phyloP scores from a whole-genome alignment of 768 basidiomycete species.

The Daedaleopsis nitida region DNA sequence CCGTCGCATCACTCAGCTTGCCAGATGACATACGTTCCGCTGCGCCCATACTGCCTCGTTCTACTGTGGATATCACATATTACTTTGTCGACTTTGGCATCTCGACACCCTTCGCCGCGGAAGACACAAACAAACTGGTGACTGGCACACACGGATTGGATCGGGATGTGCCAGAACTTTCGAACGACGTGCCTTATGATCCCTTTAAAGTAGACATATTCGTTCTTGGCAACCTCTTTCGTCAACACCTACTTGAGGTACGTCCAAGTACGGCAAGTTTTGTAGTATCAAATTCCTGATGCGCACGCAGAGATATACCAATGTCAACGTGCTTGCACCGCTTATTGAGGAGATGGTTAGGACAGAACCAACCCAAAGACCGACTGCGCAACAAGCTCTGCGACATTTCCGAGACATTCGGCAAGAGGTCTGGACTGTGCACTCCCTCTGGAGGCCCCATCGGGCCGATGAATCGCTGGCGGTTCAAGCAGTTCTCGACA shows the following conservation, averaged over 20 bases:
- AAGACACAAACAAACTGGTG: constrained; percentile 1
- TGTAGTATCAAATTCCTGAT: not conserved
- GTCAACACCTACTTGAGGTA: constrained; percentile 10
- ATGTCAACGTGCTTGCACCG: constrained; percentile 9
- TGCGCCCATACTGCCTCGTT: not conserved
- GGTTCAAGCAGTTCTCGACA: not conserved
- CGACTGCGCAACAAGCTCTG: constrained; percentile 7
- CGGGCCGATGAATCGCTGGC: not conserved
- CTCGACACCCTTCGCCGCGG: constrained; percentile 20
- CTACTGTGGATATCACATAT: constrained; percentile 19
- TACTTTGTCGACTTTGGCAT: constrained; percentile 32
- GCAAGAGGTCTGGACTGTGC: not conserved
- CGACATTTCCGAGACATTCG: not conserved
- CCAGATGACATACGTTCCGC: not conserved
- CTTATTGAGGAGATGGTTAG: constrained; percentile 4
- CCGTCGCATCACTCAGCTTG: not conserved
- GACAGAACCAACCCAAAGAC: not conserved
- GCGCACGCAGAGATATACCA: not conserved
- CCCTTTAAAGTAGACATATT: constrained; percentile 29
- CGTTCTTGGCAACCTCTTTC: constrained; percentile 24
- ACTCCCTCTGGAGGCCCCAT: constrained; percentile 3
- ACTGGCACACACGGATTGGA: constrained; percentile 19
- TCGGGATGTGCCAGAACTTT: constrained; percentile 24
- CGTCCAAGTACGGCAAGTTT: not conserved
- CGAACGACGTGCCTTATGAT: constrained; percentile 21